A percentile compares a stretch with the other conserved stretches of the same genome.
Conservation (phyloP, 1,284 basidiomycete genomes). For the Melampsora larici-populina region DNA sequence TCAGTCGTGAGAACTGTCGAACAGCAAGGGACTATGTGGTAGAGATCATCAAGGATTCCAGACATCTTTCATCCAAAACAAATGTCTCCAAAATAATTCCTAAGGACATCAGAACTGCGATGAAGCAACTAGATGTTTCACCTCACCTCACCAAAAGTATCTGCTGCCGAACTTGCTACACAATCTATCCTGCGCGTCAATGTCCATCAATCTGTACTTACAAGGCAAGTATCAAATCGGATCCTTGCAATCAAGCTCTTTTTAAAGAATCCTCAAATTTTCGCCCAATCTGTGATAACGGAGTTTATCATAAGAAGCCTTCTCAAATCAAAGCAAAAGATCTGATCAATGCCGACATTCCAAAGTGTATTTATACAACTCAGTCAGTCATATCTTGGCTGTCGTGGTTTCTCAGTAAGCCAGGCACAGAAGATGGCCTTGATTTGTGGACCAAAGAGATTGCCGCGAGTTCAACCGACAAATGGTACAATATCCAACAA, state of each 20-base stretch:
- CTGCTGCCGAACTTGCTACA: not conserved
- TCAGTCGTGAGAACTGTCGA: not conserved
- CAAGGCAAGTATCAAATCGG: no score
- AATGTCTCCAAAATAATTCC: not conserved
- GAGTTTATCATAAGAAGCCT: no score
- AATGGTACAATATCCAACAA: constrained; percentile 2
- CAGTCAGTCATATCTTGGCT: constrained; percentile 10
- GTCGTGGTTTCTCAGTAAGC: not conserved
- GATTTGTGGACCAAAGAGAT: not conserved
- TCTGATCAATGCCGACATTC: no score
- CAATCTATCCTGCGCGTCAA: no score
- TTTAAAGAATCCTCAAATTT: no score
- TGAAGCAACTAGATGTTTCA: not conserved
- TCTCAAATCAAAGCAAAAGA: no score
- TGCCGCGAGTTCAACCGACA: not conserved
- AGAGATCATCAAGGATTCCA: not conserved
- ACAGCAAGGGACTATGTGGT: not conserved
- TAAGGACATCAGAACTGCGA: not conserved
- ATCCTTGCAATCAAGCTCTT: no score
- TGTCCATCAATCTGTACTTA: no score
- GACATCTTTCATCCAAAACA: not conserved
- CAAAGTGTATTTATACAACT: not conserved
- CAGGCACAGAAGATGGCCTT: not conserved
- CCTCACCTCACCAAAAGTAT: not conserved
- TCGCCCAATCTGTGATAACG: no score